Conservation (phyloP, 139 green algal genomes). For the Micractinium sp. region DNA sequence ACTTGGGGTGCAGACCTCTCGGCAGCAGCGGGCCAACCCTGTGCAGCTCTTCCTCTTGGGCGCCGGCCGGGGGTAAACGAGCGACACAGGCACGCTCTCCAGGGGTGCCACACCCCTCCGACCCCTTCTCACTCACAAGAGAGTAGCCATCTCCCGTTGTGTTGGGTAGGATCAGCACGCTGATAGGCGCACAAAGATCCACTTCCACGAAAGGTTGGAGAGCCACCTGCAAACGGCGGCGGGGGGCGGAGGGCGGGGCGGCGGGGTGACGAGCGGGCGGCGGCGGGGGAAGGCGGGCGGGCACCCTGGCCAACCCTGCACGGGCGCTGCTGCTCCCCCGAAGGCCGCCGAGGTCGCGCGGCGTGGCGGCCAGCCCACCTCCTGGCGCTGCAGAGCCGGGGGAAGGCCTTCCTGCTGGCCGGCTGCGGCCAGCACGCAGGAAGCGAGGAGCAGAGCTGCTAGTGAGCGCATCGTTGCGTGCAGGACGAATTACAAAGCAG, state of each 20-base stretch:
- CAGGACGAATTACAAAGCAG: too few relatives aligned
- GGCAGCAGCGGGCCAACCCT: too few relatives aligned
- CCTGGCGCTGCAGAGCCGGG: neutral
- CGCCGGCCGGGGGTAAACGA: too few relatives aligned
- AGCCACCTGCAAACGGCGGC: constrained; percentile 1
- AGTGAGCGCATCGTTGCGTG: neutral
- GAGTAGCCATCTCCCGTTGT: neutral
- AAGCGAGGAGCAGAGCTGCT: neutral
- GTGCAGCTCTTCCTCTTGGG: too few relatives aligned
- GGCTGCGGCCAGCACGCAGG: neutral
- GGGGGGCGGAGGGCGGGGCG: neutral
- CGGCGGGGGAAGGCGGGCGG: neutral
- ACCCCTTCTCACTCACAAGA: neutral
- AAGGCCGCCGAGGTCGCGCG: neutral
- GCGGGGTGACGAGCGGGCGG: neutral
- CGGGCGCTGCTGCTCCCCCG: neutral
- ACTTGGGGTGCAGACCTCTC: too few relatives aligned
- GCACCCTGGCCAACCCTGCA: neutral
- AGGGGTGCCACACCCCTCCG: too few relatives aligned
- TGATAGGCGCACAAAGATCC: constrained; percentile 27
- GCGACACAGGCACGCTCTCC: too few relatives aligned
- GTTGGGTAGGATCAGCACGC: constrained; percentile 25
- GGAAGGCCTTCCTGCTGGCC: neutral
- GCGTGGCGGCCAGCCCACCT: neutral
- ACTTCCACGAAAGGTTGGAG: constrained; percentile 21